phyloP scores from a whole-genome alignment of 164 flowering plant species.

The Kingdonia uniflora region DNA sequence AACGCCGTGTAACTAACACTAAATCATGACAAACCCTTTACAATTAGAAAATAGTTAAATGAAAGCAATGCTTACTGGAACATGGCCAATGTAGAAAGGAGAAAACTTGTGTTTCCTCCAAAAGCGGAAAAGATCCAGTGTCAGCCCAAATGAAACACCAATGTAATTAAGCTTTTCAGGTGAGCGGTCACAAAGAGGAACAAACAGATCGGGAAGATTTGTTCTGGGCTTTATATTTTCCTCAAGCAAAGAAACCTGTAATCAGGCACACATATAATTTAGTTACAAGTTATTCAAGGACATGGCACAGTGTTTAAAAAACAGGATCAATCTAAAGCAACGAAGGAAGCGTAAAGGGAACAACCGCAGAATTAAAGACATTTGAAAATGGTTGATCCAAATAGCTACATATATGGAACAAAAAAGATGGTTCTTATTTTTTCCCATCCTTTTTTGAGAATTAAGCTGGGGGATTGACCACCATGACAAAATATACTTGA shows the following conservation, averaged over 20 bases:
- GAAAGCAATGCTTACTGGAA: conserved; percentile 42
- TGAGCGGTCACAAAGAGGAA: conserved; percentile 67
- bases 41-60: neutral
- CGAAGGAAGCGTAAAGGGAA: too few species aligned
- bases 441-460: too few species aligned
- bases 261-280: neutral
- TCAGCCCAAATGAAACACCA: conserved; percentile 98
- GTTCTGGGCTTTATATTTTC: conserved; percentile 72
- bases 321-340: too few species aligned
- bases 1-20: neutral
- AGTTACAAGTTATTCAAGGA: too few species aligned
- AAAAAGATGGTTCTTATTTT: too few species aligned
- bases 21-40: neutral
- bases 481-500: too few species aligned
- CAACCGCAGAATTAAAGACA: too few species aligned
- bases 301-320: too few species aligned
- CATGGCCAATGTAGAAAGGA: conserved; percentile 81
- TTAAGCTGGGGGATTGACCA: too few species aligned
- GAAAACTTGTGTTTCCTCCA: conserved; percentile 86
- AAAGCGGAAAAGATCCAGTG: conserved; percentile 75
- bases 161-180: conserved; percentile 90
- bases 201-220: conserved; percentile 79
- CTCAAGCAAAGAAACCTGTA: conserved; percentile 76
- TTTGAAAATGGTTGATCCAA: too few species aligned
- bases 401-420: too few species aligned